Evolutionary conservation across 208 protist species (phyloP), one percentile per base, ranked within the genome.

Genomic region (Borovskyia barvae): DNA sequence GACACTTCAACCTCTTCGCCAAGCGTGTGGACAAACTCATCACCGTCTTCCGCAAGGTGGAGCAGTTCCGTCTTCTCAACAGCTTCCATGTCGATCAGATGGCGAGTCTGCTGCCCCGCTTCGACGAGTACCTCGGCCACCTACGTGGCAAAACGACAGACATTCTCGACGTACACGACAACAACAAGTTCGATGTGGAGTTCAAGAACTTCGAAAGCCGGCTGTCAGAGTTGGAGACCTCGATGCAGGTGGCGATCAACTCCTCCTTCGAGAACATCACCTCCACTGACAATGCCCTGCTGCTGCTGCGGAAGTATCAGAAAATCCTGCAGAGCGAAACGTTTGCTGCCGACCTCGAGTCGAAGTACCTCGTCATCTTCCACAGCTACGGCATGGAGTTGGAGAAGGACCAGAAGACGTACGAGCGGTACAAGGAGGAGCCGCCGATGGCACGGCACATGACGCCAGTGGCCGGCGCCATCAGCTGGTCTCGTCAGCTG

Each of bases 1-100:
- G 97, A 2, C 95, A 98, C 74, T 98, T 99, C 70, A 98, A 99
- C 66, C 80, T 98, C 50, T 99, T 99, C 60, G 90, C 88, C 53
- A 95, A 97, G 72, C 90, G 98, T 25, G 85, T 99, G 2, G 82
- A 98, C 55, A 98, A 99, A 75, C 82, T 99, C 20, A 89, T 97
- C 46, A 92, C 97, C 36, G 91, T 99, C 53, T 98, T 99, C 66
- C 72, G 77, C 25, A 98, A 97, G 26, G 90, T 98, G 43, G 75
- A 97, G 68, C 96, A 99, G 78, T 99, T 99, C 75, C 79, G 82
- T n/a, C 67, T 92, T 26, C 87, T 99, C 17, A 80, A 89, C 55
- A 66, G 84, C 40, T 93, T 97, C 67, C 81, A 96, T 64, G 84
- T 99, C 48, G 94, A 98, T 48, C 93, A 93, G 53, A 97, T 99